Conservation (phyloP, 768 basidiomycete genomes). For the Crucibulum laeve region DNA sequence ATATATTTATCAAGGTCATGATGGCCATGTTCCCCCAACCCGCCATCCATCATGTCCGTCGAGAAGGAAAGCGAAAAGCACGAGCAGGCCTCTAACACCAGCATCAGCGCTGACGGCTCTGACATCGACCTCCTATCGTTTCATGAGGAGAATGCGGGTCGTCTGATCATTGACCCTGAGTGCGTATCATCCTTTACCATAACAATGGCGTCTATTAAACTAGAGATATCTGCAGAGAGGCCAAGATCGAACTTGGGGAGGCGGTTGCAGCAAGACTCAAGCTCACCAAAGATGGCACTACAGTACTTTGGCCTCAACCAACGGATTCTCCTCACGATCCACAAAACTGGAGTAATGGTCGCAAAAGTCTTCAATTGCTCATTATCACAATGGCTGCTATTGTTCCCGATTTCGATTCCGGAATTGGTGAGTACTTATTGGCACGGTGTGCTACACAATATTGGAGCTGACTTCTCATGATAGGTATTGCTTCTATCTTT, state of each 20-base stretch:
- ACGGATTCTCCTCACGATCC: slow-evolving; percentile 59
- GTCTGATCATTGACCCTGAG: slow-evolving; percentile 60
- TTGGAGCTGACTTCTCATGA: not conserved
- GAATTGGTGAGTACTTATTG: slow-evolving; percentile 40
- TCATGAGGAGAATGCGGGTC: slow-evolving; percentile 53
- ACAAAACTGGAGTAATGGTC: slow-evolving; percentile 55
- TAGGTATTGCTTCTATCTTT: slow-evolving; percentile 62
- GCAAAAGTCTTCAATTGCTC: slow-evolving; percentile 52
- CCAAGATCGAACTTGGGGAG: slow-evolving; percentile 57
- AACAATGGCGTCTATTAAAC: not conserved
- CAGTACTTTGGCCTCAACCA: slow-evolving; percentile 69
- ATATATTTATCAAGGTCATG: not conserved
- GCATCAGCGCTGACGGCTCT: slow-evolving; percentile 11
- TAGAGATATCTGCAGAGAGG: slow-evolving; percentile 39
- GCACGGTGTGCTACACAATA: not conserved
- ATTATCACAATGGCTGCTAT: slow-evolving; percentile 62
- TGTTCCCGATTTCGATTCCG: slow-evolving; percentile 66
- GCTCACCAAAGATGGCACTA: slow-evolving; percentile 50
- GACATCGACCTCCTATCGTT: slow-evolving; percentile 33
- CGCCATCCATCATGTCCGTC: slow-evolving; percentile 15
- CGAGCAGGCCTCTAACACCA: slow-evolving; percentile 11
- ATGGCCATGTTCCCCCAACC: not conserved
- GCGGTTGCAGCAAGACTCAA: slow-evolving; percentile 51
- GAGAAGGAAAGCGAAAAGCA: slow-evolving; percentile 18
- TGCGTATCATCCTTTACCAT: slow-evolving; percentile 18